Percentiles rank a stretch among this genome's conserved stretches.
phyloP scores from a whole-genome alignment of 169 alveolate species.

The Cryptosporidium tyzzeri region DNA sequence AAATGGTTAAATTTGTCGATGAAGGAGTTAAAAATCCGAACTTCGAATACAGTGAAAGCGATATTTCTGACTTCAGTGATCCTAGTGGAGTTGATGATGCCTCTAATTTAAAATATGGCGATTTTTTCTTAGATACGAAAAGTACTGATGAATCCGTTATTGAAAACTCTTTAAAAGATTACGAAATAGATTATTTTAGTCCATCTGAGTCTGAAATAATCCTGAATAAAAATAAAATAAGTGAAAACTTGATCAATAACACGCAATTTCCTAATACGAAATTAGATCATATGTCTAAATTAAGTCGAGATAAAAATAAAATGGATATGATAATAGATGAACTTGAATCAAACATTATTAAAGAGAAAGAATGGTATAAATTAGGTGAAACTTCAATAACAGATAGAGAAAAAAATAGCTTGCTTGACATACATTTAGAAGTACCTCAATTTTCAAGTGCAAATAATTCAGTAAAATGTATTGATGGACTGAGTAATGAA shows the following conservation, averaged over 20 bases:
- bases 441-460: constrained; percentile 46
- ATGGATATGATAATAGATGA: constrained; percentile 42
- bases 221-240: neutral
- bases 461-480: neutral
- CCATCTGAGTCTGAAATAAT: neutral
- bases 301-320: constrained; percentile 1
- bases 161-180: neutral
- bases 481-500: neutral
- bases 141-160: neutral
- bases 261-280: neutral
- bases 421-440: constrained; percentile 33
- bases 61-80: constrained; percentile 18
- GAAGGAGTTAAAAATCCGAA: neutral
- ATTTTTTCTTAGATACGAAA: constrained; percentile 9
- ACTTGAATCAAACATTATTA: constrained; percentile 29
- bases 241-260: neutral
- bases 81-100: neutral
- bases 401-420: constrained; percentile 50
- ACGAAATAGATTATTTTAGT: neutral
- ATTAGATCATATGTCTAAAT: neutral
- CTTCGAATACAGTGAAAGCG: neutral
- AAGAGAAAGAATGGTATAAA: constrained; percentile 59
- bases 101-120: constrained; percentile 25
- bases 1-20: constrained; percentile 40
- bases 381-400: constrained; percentile 52